Percentiles rank a stretch among this genome's conserved stretches.
Evolutionary conservation across 2,329 filamentous ascomycete species (phyloP).

Genomic region (Hortaea sp.): DNA sequence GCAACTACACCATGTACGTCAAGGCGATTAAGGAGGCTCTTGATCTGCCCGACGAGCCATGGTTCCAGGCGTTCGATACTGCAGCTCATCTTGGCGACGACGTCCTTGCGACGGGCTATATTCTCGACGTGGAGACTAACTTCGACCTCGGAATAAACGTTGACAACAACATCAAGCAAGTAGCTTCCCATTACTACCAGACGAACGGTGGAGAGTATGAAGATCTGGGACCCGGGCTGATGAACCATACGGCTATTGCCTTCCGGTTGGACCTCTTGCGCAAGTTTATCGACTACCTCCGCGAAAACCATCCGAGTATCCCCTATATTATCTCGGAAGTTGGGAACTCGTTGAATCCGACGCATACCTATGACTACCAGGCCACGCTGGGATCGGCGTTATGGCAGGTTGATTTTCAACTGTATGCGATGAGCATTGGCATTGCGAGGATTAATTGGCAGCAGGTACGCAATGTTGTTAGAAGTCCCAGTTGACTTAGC

Average conservation of each 20-base stretch:
- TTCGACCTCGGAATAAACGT: neutral
- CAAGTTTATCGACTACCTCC: neutral
- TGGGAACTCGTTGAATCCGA: constrained; percentile 1
- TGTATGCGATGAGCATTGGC: constrained; percentile 1
- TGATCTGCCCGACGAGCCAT: neutral
- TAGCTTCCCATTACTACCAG: constrained; percentile 1
- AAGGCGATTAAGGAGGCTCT: neutral
- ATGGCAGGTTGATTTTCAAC: neutral
- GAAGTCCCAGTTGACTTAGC: neutral
- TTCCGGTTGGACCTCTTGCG: neutral
- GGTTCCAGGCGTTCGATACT: neutral
- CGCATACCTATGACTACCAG: constrained; percentile 1
- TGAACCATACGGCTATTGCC: neutral
- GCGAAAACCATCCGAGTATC: constrained; percentile 1
- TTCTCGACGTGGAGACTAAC: neutral
- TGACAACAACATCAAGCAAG: neutral
- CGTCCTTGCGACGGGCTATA: neutral
- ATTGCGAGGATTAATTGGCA: constrained; percentile 2
- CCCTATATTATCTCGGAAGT: constrained; percentile 1
- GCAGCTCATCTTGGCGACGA: neutral
- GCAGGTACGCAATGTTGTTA: neutral
- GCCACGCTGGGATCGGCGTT: constrained; percentile 1
- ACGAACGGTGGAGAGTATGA: neutral
- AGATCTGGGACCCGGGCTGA: neutral
- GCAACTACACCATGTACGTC: constrained; percentile 1